These are phyloP conservation scores for Capillidium rhysosporum DNA, from an alignment of 371 early-diverging fungal genomes.

Conservation along the genomic window DNA sequence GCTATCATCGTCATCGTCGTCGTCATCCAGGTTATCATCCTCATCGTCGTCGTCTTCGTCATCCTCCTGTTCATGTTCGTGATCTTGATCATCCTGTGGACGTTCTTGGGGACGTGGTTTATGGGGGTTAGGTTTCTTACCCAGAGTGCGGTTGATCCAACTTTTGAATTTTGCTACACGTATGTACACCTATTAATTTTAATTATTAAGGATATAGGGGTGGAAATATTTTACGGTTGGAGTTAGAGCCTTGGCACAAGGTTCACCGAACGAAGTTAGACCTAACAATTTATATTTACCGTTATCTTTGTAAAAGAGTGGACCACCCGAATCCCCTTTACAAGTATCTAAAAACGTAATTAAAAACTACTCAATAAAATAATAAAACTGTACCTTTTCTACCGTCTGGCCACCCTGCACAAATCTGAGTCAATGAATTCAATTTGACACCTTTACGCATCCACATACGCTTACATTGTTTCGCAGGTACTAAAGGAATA, in stretches of 20 bases:
- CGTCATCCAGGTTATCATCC: too few relatives aligned
- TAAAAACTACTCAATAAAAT: background rate
- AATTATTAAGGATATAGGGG: background rate
- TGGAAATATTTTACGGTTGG: background rate
- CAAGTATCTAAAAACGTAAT: slow-evolving; percentile 4
- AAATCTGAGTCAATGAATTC: background rate
- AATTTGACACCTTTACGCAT: background rate
- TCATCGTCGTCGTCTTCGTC: too few relatives aligned
- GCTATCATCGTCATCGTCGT: too few relatives aligned
- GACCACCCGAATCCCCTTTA: slow-evolving; percentile 4
- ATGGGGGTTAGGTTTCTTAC: too few relatives aligned
- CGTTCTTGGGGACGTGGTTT: too few relatives aligned
- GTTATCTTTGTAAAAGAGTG: background rate
- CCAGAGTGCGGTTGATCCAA: background rate
- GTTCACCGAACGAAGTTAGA: slow-evolving; percentile 2
- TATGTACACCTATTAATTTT: background rate
- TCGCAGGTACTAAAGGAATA: background rate
- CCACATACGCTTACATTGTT: background rate
- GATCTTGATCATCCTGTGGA: too few relatives aligned
- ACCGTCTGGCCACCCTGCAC: slow-evolving; percentile 5
- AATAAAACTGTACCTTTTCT: background rate
- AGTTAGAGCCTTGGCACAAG: background rate
- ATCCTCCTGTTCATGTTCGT: too few relatives aligned
- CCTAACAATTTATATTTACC: background rate
- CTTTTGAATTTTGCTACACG: background rate